Percentiles rank a stretch among this genome's conserved stretches.
Conservation (phyloP, 2,329 filamentous ascomycete species). For the Colletotrichum sublineola region DNA sequence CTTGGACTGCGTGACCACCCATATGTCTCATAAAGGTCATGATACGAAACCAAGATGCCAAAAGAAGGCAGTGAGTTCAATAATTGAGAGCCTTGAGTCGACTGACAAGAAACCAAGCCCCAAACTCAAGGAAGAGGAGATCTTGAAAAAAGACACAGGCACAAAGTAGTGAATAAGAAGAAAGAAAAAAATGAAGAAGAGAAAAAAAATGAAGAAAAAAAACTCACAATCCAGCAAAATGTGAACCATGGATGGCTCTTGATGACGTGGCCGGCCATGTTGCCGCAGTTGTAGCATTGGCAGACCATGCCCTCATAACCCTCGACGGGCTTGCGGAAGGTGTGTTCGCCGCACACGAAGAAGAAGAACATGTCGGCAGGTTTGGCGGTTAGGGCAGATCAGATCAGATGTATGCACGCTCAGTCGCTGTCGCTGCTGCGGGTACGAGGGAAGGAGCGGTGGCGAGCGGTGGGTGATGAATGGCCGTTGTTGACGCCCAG, state of each 20-base stretch:
- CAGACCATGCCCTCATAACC: constrained; percentile 73
- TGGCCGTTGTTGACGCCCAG: not conserved
- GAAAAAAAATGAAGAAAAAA: not conserved
- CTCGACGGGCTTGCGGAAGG: constrained; percentile 69
- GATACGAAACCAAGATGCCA: not conserved
- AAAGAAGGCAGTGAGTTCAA: not conserved
- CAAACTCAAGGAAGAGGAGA: not conserved
- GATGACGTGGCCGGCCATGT: constrained; percentile 71
- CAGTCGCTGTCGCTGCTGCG: constrained; percentile 6
- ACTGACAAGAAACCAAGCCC: not conserved
- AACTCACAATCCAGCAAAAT: constrained; percentile 78
- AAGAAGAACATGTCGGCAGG: constrained; percentile 67
- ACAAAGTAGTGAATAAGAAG: not conserved
- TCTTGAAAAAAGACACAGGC: not conserved
- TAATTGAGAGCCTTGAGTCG: not conserved
- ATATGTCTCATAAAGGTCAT: not conserved
- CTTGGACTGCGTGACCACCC: not conserved
- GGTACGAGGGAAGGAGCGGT: not conserved
- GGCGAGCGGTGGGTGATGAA: not conserved
- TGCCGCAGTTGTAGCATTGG: constrained; percentile 76
- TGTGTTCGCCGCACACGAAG: constrained; percentile 73
- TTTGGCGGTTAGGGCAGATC: constrained; percentile 18
- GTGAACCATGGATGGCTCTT: constrained; percentile 82
- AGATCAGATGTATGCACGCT: constrained; percentile 8
- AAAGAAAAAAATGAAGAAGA: not conserved